Evolutionary conservation across 2,329 filamentous ascomycete species (phyloP).

Genomic region (Leptosphaerulina australis): DNA sequence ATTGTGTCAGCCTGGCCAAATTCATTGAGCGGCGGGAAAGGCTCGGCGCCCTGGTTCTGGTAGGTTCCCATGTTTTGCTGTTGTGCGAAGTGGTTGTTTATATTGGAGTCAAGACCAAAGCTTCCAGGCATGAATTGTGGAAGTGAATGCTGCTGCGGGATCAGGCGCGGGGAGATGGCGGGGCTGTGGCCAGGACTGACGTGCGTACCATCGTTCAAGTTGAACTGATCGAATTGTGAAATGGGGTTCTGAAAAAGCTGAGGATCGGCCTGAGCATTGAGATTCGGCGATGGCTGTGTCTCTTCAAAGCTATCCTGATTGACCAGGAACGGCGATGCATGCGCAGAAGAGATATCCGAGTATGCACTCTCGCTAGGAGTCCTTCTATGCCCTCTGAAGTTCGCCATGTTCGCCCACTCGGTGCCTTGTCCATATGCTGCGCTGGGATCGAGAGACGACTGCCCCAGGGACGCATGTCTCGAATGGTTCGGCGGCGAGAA

Average conservation of each 20-base stretch:
- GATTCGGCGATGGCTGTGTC: conserved; percentile 79
- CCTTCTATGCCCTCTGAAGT: conserved; percentile 82
- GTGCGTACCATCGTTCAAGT: conserved; percentile 59
- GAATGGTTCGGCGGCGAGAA: conserved; percentile 64
- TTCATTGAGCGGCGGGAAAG: conserved; percentile 62
- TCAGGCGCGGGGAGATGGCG: conserved; percentile 68
- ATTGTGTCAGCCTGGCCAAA: conserved; percentile 74
- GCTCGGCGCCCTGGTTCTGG: conserved; percentile 54
- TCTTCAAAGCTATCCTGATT: conserved; percentile 80
- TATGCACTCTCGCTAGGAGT: conserved; percentile 78
- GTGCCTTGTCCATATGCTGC: conserved; percentile 62
- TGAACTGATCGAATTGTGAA: conserved; percentile 78
- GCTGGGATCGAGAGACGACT: conserved; percentile 64
- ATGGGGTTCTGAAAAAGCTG: conserved; percentile 74
- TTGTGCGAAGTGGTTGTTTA: conserved; percentile 56
- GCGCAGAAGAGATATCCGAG: conserved; percentile 85
- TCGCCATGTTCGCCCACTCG: conserved; percentile 65
- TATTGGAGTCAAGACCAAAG: conserved; percentile 55
- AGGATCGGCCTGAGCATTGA: conserved; percentile 73
- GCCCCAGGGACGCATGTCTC: conserved; percentile 50
- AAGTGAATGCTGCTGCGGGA: conserved; percentile 69
- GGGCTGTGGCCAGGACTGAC: conserved; percentile 72
- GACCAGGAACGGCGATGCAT: conserved; percentile 80
- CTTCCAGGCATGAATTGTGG: conserved; percentile 56
- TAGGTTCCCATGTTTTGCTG: conserved; percentile 60